Base-by-base conservation (phyloP, 169 alveolate species). In the Eimeria falciformis region DNA sequence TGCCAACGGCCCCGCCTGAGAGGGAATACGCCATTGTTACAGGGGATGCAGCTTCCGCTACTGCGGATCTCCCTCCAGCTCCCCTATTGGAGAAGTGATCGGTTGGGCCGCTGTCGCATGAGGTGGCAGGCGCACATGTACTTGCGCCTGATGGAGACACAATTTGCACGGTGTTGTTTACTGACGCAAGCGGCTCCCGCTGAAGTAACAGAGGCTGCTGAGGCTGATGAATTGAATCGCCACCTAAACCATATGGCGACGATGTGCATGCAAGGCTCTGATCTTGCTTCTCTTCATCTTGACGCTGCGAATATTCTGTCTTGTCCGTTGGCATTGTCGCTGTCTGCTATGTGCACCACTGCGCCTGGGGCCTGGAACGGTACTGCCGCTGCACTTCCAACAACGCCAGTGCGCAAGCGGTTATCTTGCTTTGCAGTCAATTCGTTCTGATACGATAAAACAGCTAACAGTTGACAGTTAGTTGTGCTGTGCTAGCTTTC, bases 121-220 rank as follows among this genome's bases (percentile, higher is more conserved):
- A n/a, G 37, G 50, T 50, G 37, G 79, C 79, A 68, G 79, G 55
- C 6, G 71, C 71, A 29, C 18, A 33, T 33, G 53, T 4, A 2
- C n/a, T 29, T 68, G 79, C 18, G 5, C 3, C 50, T 29, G 79
- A 29, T 12, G 79, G 23, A 33, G 79, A 29, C 5, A 29, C 55
- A 46, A 33, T 46, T 50, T 68, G 79, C n/a, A n/a, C n/a, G n/a
- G n/a, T n/a, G n/a, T n/a, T n/a, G n/a, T n/a, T 25, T 29, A 50
- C 53, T 5, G 79, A 29, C 25, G 53, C 40, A 11, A 68, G 47
- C 25, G 79, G 53, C 23, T 68, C 79, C 79, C 79, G 37, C n/a
- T 68, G 79, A 23, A 68, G 47, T 27, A 23, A 50, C 53, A 29
- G 29, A 18, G 79, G 23, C 40, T 23, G 50, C 11, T 5, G 79